Evolutionary conservation across 2,329 filamentous ascomycete species (phyloP), one percentile per base, ranked within the genome.

Genomic region (Penicillium sumatraense): DNA sequence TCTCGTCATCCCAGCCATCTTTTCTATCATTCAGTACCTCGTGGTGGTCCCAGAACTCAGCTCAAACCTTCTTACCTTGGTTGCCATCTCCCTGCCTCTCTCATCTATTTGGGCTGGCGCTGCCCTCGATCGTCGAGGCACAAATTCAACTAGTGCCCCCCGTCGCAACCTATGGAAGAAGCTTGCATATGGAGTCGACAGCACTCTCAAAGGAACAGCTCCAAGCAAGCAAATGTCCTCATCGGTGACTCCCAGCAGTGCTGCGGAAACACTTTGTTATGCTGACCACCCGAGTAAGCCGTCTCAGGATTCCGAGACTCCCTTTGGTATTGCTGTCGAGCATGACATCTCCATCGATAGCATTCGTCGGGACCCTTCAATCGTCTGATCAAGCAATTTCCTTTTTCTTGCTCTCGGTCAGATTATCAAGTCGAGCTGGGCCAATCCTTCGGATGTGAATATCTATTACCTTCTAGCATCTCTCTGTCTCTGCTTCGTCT

Each of bases 21-120:
- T 89, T 68, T 81, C 83, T 1, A 76, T 83, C 45, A 65, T 88
- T 16, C 80, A 86, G 60, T 87, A 83, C 70, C 73, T 75, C 54
- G 63, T 78, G 20, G 56, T 67, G 3, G 76, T 83, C 49, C 80
- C 81, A 3, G 81, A 86, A 60, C 73, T 88, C 27, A 77, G 79
- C 52, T 79, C 80, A 46, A 75, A 84, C 56, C 77, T 84, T 51
- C 72, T 86, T 8, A 86, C 85, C 14, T 71, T 85, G 18, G 82
- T 87, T 31, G 82, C 82, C 54, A 79, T 89, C 56, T 85, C 85
- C 58, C 80, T 89, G 14, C 87, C 87, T 1, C 77, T 89, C 10
- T 87, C 86, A 13, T 83, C 85, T 16, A 80, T 89, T 60, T 89
- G 87, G 87, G 87, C 87, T 13, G 72, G 77, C 5, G 71, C 75